Evolutionary conservation across 306 rosid species (phyloP).

Genomic region (Cucurbita maxima): DNA sequence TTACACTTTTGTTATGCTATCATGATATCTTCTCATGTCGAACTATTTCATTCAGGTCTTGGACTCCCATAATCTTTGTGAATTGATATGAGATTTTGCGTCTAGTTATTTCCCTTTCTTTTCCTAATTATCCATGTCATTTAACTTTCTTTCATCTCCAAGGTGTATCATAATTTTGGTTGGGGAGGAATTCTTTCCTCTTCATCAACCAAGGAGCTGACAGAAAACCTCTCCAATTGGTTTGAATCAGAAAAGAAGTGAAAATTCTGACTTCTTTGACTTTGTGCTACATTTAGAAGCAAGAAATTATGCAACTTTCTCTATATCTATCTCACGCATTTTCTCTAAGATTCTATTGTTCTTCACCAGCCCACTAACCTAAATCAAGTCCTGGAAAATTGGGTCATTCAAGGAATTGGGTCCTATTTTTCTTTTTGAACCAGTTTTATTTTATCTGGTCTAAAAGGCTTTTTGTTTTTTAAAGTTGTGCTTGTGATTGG

Average conservation of each 20-base stretch:
- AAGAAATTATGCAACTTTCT: not conserved
- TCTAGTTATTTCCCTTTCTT: not conserved
- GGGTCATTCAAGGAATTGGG: not conserved
- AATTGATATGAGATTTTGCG: not conserved
- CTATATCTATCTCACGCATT: not conserved
- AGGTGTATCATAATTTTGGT: not conserved
- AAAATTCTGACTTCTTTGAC: not conserved
- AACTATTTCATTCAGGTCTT: not conserved
- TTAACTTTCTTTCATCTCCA: not conserved
- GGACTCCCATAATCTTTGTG: not conserved
- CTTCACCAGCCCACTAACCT: not conserved
- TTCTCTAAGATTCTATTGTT: not conserved
- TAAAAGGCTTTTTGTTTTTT: not conserved
- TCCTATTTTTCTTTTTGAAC: no score
- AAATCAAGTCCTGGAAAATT: not conserved
- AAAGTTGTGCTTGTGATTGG: not conserved
- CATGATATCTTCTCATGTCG: not conserved
- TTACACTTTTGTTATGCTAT: not conserved
- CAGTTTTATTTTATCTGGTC: not conserved
- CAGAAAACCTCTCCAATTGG: not conserved
- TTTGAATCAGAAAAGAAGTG: not conserved
- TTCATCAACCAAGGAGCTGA: not conserved
- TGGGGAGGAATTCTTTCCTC: not conserved
- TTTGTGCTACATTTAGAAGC: not conserved
- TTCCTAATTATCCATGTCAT: not conserved